Percentiles rank a stretch among this genome's conserved stretches.
Evolutionary conservation across 805 yeast genomes (phyloP).

Genomic region (Hanseniaspora opuntiae): DNA sequence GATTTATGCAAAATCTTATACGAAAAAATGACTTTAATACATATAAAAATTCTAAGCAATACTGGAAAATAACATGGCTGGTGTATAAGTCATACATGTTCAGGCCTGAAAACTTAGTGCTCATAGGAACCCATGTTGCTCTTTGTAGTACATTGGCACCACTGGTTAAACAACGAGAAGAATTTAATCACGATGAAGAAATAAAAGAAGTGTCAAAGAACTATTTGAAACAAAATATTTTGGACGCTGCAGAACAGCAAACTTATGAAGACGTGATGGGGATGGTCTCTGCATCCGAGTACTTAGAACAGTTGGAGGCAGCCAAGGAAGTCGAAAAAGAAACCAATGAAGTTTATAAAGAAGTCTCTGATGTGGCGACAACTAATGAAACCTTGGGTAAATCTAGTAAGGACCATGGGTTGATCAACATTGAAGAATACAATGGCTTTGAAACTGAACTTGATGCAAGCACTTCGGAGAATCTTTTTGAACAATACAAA

Average conservation of each 20-base stretch:
- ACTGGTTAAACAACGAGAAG: not conserved
- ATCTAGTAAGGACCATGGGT: not conserved
- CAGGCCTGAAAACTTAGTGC: conserved; percentile 1
- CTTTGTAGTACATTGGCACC: not conserved
- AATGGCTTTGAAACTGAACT: not conserved
- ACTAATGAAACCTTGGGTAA: not conserved
- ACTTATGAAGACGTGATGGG: not conserved
- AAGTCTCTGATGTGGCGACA: not conserved
- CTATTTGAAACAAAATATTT: not conserved
- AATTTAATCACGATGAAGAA: not conserved
- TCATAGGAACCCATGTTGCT: not conserved
- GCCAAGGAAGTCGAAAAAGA: not conserved
- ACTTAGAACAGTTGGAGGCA: not conserved
- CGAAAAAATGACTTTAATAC: not conserved
- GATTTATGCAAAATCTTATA: conserved; percentile 3
- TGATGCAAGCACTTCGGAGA: not conserved
- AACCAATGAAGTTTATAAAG: not conserved
- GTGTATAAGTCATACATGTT: conserved; percentile 10
- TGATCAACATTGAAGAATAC: not conserved
- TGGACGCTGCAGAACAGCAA: not conserved
- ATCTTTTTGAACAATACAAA: not conserved
- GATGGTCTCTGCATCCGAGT: not conserved
- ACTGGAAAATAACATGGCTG: conserved; percentile 8
- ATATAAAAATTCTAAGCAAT: not conserved
- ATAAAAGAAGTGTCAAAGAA: not conserved